Conservation (phyloP, 352 stramenopile genomes). For the Globisporangium yorkense region DNA sequence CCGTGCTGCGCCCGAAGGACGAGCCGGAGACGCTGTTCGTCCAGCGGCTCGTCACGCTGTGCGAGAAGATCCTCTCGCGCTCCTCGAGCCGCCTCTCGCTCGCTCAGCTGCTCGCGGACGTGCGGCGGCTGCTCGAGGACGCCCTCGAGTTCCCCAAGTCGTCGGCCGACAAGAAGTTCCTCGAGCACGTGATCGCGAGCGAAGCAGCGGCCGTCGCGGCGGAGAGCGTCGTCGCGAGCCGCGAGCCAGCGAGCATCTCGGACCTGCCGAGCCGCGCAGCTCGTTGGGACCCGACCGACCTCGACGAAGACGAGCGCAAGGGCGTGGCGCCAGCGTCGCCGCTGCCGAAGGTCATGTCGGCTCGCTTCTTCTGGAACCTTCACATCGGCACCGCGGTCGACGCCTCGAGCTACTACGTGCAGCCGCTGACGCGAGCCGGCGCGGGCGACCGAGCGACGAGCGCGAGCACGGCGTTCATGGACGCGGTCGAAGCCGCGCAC, state of each 20-base stretch:
- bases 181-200: conserved; percentile 4
- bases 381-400: conserved; percentile 21
- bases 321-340: background rate
- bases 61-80: conserved; percentile 26
- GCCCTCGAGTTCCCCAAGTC: conserved; percentile 22
- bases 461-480: conserved; percentile 20
- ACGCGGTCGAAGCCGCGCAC: conserved; percentile 28
- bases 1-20: conserved; percentile 21
- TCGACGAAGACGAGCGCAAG: background rate
- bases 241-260: background rate
- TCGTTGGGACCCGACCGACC: background rate
- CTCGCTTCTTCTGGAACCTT: conserved; percentile 55
- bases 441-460: conserved; percentile 14
- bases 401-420: background rate
- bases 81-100: conserved; percentile 22
- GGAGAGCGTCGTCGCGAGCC: background rate
- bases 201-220: background rate
- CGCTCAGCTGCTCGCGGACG: conserved; percentile 10
- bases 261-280: conserved; percentile 3
- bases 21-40: conserved; percentile 28
- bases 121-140: conserved; percentile 21
- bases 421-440: conserved; percentile 6
- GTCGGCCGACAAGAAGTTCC: conserved; percentile 9
- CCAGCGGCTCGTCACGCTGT: conserved; percentile 18
- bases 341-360: conserved; percentile 3